Evolutionary conservation across 495 filamentous ascomycete genomes (phyloP).

Genomic region (Penicillium parvum): DNA sequence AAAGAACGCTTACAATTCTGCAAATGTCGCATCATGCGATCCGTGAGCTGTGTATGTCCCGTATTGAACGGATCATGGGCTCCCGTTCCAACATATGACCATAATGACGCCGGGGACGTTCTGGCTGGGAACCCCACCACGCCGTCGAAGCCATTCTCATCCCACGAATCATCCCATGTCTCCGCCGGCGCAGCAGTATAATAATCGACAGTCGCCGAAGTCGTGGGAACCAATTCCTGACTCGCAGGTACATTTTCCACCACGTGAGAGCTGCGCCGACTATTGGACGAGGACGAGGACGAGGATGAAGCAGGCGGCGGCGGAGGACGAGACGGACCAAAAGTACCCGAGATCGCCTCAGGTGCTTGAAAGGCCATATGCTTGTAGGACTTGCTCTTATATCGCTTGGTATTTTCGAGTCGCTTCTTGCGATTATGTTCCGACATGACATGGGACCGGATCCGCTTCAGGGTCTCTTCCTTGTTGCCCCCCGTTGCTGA

Average conservation of each 20-base stretch:
- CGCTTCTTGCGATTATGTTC: slow-evolving; percentile 49
- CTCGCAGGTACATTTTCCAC: slow-evolving; percentile 5
- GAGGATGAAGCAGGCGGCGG: slow-evolving; percentile 9
- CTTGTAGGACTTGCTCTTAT: slow-evolving; percentile 44
- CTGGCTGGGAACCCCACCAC: slow-evolving; percentile 9
- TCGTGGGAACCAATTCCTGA: slow-evolving; percentile 12
- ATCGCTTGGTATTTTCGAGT: slow-evolving; percentile 40
- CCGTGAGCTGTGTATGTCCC: slow-evolving; percentile 38
- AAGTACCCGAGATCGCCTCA: slow-evolving; percentile 22
- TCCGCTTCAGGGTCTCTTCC: slow-evolving; percentile 46
- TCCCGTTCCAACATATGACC: slow-evolving; percentile 30
- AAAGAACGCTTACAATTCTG: slow-evolving; percentile 33
- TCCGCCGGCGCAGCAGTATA: slow-evolving; percentile 6
- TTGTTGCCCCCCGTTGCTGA: slow-evolving; percentile 37
- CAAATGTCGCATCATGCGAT: slow-evolving; percentile 41
- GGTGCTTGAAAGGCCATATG: slow-evolving; percentile 39
- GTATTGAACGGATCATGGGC: slow-evolving; percentile 41
- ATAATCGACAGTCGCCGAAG: slow-evolving; percentile 2
- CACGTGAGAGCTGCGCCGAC: slow-evolving; percentile 11
- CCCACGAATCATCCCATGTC: slow-evolving; percentile 8
- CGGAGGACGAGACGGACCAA: slow-evolving; percentile 11
- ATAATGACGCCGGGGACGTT: slow-evolving; percentile 10
- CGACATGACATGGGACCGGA: slow-evolving; percentile 49
- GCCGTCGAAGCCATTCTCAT: slow-evolving; percentile 12
- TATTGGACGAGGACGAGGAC: slow-evolving; percentile 6